Evolutionary conservation across 2,329 filamentous ascomycete species (phyloP).

Genomic region (Xylariomycetidae sp.): DNA sequence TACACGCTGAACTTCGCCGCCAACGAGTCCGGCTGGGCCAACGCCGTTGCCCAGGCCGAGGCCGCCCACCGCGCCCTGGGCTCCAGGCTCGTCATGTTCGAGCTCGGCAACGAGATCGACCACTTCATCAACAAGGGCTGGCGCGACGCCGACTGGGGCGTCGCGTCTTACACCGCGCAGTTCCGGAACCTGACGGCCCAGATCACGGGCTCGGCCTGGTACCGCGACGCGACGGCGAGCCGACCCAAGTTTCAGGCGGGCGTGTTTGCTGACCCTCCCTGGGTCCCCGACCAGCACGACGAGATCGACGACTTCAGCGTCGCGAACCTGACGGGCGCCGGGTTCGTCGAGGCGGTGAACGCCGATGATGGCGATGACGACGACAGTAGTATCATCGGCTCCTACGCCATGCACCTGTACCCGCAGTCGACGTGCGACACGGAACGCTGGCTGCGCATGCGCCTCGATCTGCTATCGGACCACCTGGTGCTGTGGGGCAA

Average conservation of each 20-base stretch:
- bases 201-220: constrained; percentile 27
- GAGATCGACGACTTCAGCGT: constrained; percentile 32
- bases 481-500: constrained; percentile 30
- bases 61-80: constrained; percentile 25
- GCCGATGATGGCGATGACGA: no score
- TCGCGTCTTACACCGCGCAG: constrained; percentile 25
- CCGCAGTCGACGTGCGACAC: constrained; percentile 32
- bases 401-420: constrained; percentile 31
- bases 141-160: constrained; percentile 25
- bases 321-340: constrained; percentile 24
- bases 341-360: constrained; percentile 18
- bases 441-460: constrained; percentile 27
- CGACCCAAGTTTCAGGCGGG: constrained; percentile 25
- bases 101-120: constrained; percentile 33
- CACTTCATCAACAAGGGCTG: constrained; percentile 31
- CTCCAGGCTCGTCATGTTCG: constrained; percentile 23
- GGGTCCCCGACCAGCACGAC: constrained; percentile 32
- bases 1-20: constrained; percentile 30
- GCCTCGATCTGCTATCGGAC: constrained; percentile 28
- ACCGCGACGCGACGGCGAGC: constrained; percentile 6
- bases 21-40: constrained; percentile 25
- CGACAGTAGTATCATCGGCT: constrained; percentile 28
- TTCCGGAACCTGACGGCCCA: constrained; percentile 28
- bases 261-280: constrained; percentile 30
- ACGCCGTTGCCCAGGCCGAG: constrained; percentile 24